Evolutionary conservation across 225 moss, liverwort and hornwort species (phyloP), one percentile per base, ranked within the genome.

Genomic region (Bryum argenteum): DNA sequence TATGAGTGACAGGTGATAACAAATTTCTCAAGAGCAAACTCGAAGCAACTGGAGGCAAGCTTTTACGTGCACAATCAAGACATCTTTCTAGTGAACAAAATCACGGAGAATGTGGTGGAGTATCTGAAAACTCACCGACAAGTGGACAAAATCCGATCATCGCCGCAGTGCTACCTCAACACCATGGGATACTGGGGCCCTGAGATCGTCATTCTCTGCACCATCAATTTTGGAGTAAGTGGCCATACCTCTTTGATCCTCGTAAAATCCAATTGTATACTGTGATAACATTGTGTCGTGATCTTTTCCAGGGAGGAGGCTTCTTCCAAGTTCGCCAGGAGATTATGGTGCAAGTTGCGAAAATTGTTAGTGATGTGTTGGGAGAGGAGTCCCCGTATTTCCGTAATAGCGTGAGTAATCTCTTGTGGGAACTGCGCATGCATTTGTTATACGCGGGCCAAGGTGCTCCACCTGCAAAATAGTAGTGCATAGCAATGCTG

Each of bases 11-110:
- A 94, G 96, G 93, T 93, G 24, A 84, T 97, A 26, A 92, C 86
- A 20, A 97, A 97, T 72, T 93, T 89, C 72, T 97, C 91, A 4
- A 82, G 91, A 69, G 96, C 93, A 11, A 81, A 47, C 57, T 87
- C 82, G 24, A 91, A 85, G 65, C 70, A 87, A 73, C 19, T 97
- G 77, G 91, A 97, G 39, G 91, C 90, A 21, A 78, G 70, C 68
- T 93, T 93, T 76, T 83, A 84, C 8, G 58, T 97, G 18, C 89
- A 89, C 55, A 80, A 89, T 44, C 87, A 94, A 72, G 90, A 97
- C 26, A 82, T 97, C 24, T 91, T 92, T 22, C 66, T 82, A 21
- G 90, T 91, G 57, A 79, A 89, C 12, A 78, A 78, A 22, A 90
- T 94, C 63, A 90, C 93, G 1, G 58, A 76, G 44, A 63, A 73